A percentile compares a stretch with the other conserved stretches of the same genome.
Evolutionary conservation across 495 filamentous ascomycete genomes (phyloP).

Genomic region (Oidiodendron maius): DNA sequence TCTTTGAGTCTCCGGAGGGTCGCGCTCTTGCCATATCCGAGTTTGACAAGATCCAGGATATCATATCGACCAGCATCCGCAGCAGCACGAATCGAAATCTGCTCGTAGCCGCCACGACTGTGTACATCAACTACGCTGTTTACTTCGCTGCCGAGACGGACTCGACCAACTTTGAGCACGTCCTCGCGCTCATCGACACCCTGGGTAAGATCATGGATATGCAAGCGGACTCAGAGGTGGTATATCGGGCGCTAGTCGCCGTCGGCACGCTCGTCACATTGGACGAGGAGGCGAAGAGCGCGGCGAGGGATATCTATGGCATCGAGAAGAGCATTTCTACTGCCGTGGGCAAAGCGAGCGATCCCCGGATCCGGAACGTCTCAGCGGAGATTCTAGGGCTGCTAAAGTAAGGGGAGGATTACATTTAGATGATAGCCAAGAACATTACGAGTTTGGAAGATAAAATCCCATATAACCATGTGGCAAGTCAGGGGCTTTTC

Average conservation of each 20-base stretch:
- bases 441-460: background rate
- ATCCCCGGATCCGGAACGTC: slow-evolving; percentile 53
- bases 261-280: slow-evolving; percentile 67
- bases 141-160: slow-evolving; percentile 25
- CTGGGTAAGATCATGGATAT: slow-evolving; percentile 53
- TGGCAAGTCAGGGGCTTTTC: too few species aligned
- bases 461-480: too few species aligned
- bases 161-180: slow-evolving; percentile 42
- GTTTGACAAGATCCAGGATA: slow-evolving; percentile 51
- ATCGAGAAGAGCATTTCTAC: slow-evolving; percentile 33
- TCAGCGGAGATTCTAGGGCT: slow-evolving; percentile 52
- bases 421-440: background rate
- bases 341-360: slow-evolving; percentile 38
- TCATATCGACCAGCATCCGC: slow-evolving; percentile 40
- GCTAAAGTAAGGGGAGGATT: slow-evolving; percentile 22
- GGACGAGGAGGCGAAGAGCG: slow-evolving; percentile 39
- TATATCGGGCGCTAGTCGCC: slow-evolving; percentile 78
- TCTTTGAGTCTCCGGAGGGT: slow-evolving; percentile 73
- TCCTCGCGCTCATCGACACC: slow-evolving; percentile 54
- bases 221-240: slow-evolving; percentile 72
- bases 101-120: slow-evolving; percentile 72
- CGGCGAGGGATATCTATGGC: slow-evolving; percentile 41
- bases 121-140: slow-evolving; percentile 81
- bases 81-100: slow-evolving; percentile 68
- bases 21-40: slow-evolving; percentile 50